These are phyloP conservation scores for Periconia sp. DNA, from an alignment of 2,329 filamentous ascomycete genomes.

Conservation along the genomic window DNA sequence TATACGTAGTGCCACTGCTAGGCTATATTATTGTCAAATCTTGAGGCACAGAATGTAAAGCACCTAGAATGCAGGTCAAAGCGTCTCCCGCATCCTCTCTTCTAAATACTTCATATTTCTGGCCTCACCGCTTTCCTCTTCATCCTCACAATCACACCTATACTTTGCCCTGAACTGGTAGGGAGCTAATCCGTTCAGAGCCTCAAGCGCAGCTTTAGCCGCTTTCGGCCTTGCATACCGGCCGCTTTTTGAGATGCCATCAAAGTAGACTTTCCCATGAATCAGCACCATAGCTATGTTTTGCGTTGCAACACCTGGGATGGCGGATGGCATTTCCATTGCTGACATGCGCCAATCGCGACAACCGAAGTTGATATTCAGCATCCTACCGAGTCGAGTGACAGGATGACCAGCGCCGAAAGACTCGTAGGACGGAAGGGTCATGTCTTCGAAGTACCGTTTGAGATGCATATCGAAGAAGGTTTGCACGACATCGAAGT, in stretches of 20 bases:
- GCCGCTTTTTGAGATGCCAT: constrained; percentile 66
- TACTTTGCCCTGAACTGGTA: constrained; percentile 67
- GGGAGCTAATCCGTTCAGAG: constrained; percentile 56
- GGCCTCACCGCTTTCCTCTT: not conserved
- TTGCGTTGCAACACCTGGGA: constrained; percentile 48
- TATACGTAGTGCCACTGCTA: too few species aligned
- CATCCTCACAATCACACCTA: constrained; percentile 66
- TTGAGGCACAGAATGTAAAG: too few species aligned
- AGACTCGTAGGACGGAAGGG: constrained; percentile 72
- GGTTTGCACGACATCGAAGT: constrained; percentile 72
- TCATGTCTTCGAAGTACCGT: constrained; percentile 85
- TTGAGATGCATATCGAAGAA: constrained; percentile 81
- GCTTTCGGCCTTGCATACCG: constrained; percentile 76
- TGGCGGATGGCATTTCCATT: constrained; percentile 50
- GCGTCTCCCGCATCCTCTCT: not conserved
- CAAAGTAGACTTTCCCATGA: constrained; percentile 72
- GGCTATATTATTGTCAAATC: too few species aligned
- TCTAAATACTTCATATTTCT: not conserved
- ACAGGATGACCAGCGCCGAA: constrained; percentile 86
- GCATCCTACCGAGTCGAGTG: constrained; percentile 70
- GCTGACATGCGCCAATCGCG: constrained; percentile 56
- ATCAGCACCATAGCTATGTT: constrained; percentile 78
- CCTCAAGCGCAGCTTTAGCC: constrained; percentile 63
- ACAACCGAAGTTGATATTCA: constrained; percentile 72
- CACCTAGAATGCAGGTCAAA: not conserved